A percentile compares a stretch with the other conserved stretches of the same genome.
These are phyloP conservation scores for Calcarisporium arbuscula DNA, from an alignment of 2,329 filamentous ascomycete genomes.

Conservation along the genomic window DNA sequence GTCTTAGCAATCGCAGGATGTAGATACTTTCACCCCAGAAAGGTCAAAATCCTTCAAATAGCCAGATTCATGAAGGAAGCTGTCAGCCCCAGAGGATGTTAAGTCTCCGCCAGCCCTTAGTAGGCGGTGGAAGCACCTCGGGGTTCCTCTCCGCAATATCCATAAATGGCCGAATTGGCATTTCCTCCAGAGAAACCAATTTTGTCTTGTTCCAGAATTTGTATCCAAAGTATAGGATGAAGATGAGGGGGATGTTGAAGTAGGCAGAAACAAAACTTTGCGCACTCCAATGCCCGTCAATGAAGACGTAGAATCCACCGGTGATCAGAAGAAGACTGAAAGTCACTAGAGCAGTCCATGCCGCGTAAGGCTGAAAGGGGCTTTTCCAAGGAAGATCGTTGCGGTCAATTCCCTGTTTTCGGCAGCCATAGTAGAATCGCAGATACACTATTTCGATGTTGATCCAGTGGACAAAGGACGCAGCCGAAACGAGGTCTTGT, in stretches of 20 bases:
- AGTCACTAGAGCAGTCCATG: conserved; percentile 48
- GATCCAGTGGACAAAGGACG: conserved; percentile 47
- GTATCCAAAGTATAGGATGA: conserved; percentile 50
- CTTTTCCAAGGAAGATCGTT: conserved; percentile 39
- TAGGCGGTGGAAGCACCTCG: conserved; percentile 4
- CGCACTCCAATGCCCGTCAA: conserved; percentile 52
- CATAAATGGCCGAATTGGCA: conserved; percentile 14
- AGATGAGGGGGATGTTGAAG: conserved; percentile 50
- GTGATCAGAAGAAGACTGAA: conserved; percentile 54
- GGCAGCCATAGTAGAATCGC: conserved; percentile 46
- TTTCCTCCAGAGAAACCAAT: conserved; percentile 11
- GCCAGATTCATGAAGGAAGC: conserved; percentile 1
- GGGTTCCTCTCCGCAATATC: conserved; percentile 10
- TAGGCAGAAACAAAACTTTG: conserved; percentile 54
- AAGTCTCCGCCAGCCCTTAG: conserved; percentile 12
- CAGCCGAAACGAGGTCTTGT: conserved; percentile 53
- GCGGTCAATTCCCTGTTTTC: conserved; percentile 38
- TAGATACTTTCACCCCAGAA: too few relatives aligned
- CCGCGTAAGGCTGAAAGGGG: conserved; percentile 49
- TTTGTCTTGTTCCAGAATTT: conserved; percentile 30
- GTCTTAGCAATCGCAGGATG: too few relatives aligned
- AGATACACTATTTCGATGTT: conserved; percentile 45
- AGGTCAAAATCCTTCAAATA: too few relatives aligned
- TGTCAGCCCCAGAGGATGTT: conserved; percentile 13
- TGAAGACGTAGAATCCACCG: conserved; percentile 66